phyloP scores from a whole-genome alignment of 306 rosid genomes.

The Vicia faba region DNA sequence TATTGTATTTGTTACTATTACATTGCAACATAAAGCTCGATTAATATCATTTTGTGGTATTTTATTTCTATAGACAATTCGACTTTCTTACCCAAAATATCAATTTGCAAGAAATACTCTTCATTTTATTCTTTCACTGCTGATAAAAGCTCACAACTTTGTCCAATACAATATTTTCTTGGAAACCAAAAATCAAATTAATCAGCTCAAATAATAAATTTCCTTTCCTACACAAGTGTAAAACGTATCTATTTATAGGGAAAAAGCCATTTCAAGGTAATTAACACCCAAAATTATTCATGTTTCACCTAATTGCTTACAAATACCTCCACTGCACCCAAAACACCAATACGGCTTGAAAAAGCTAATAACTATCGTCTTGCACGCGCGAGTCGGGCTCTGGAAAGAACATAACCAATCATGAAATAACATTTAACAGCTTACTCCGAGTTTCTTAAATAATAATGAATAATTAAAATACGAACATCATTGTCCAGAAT shows the following conservation, averaged over 20 bases:
- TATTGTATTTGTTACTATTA: constrained; percentile 15
- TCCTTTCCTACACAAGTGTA: neutral
- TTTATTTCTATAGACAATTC: neutral
- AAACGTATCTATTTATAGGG: neutral
- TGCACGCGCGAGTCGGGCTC: neutral
- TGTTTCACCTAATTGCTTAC: neutral
- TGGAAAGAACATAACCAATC: constrained; percentile 10
- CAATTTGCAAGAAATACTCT: neutral
- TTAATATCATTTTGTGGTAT: constrained; percentile 1
- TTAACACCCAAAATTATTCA: neutral
- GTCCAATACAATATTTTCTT: constrained; percentile 6
- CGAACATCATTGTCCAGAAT: neutral
- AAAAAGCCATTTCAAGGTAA: constrained; percentile 6
- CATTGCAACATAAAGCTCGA: constrained; percentile 20
- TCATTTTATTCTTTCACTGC: constrained; percentile 3
- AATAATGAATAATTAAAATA: neutral
- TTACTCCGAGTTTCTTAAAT: neutral
- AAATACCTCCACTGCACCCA: constrained; percentile 9
- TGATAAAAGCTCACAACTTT: neutral
- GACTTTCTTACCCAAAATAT: constrained; percentile 10
- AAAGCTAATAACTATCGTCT: neutral
- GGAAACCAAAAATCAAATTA: neutral
- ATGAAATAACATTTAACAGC: constrained; percentile 22
- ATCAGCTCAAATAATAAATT: neutral
- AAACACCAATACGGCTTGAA: neutral